phyloP scores from a whole-genome alignment of 768 basidiomycete species.

The Hericium alpestre region DNA sequence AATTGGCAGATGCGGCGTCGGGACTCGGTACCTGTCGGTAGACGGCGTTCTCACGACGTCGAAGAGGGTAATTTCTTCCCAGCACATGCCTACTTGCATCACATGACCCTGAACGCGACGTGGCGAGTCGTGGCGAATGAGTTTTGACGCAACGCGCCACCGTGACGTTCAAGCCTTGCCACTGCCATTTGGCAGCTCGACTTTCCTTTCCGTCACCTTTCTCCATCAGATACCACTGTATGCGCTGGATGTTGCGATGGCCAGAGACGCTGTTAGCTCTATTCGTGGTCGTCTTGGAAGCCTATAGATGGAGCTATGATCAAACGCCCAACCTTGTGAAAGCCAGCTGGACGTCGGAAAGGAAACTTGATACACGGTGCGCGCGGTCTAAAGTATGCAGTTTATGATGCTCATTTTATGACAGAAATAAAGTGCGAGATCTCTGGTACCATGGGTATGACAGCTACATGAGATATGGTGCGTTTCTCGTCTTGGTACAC shows the following conservation, averaged over 20 bases:
- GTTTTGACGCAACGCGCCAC: not conserved
- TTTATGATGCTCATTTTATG: not conserved
- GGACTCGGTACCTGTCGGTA: no score
- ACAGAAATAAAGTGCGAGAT: conserved; percentile 59
- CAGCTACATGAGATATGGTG: conserved; percentile 80
- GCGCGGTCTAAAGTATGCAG: conserved; percentile 11
- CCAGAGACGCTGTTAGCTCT: conserved; percentile 35
- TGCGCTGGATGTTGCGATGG: conserved; percentile 39
- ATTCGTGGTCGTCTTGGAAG: conserved; percentile 29
- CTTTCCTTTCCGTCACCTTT: not conserved
- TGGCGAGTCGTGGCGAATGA: not conserved
- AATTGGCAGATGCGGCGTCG: not conserved
- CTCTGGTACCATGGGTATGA: conserved; percentile 88
- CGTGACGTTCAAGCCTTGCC: not conserved
- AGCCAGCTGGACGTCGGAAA: conserved; percentile 42
- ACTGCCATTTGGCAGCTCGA: not conserved
- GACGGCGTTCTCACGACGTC: no score
- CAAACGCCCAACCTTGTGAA: conserved; percentile 2
- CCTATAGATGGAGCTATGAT: conserved; percentile 7
- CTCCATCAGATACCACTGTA: conserved; percentile 14
- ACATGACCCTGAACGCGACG: not conserved
- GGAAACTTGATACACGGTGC: conserved; percentile 49
- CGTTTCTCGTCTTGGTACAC: not conserved
- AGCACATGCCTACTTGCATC: not conserved
- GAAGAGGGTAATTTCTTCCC: no score